Percentiles rank a stretch among this genome's conserved stretches.
phyloP scores from a whole-genome alignment of 106 monocot genomes.

The Dendrobium huoshanense region DNA sequence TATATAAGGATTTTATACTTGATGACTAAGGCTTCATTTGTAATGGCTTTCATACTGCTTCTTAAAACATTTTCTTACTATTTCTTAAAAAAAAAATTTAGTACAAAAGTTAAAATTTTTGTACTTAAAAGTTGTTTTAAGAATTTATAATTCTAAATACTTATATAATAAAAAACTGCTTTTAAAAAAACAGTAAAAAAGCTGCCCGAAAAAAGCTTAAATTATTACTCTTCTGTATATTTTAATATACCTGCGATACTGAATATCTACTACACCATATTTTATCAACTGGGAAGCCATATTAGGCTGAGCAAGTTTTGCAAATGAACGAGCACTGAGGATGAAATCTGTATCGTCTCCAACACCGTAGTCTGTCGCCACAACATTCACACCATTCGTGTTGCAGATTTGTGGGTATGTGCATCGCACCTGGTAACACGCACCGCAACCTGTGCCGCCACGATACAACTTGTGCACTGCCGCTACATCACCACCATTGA shows the following conservation, averaged over 20 bases:
- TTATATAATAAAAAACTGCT: too few relatives aligned
- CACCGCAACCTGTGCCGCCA: slow-evolving; percentile 30
- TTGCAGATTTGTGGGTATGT: slow-evolving; percentile 15
- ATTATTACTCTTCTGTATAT: not conserved
- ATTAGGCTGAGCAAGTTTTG: slow-evolving; percentile 15
- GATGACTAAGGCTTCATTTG: too few relatives aligned
- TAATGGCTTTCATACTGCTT: too few relatives aligned
- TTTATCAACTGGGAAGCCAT: slow-evolving; percentile 15
- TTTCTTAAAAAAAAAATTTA: too few relatives aligned
- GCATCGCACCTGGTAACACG: slow-evolving; percentile 31
- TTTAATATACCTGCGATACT: slow-evolving; percentile 23
- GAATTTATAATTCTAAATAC: too few relatives aligned
- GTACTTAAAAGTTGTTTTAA: too few relatives aligned
- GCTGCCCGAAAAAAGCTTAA: not conserved
- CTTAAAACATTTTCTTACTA: too few relatives aligned
- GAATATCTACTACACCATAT: slow-evolving; percentile 19
- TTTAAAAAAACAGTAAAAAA: too few relatives aligned
- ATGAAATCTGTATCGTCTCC: slow-evolving; percentile 25
- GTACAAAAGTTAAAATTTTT: too few relatives aligned
- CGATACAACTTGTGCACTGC: slow-evolving; percentile 18
- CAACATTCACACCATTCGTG: slow-evolving; percentile 16
- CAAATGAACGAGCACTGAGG: slow-evolving; percentile 21
- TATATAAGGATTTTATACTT: too few relatives aligned
- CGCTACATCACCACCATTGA: slow-evolving; percentile 22
- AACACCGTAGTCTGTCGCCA: slow-evolving; percentile 26